Evolutionary conservation across 2,329 filamentous ascomycete genomes (phyloP), one percentile per base, ranked within the genome.

Genomic region (Alternaria solani): DNA sequence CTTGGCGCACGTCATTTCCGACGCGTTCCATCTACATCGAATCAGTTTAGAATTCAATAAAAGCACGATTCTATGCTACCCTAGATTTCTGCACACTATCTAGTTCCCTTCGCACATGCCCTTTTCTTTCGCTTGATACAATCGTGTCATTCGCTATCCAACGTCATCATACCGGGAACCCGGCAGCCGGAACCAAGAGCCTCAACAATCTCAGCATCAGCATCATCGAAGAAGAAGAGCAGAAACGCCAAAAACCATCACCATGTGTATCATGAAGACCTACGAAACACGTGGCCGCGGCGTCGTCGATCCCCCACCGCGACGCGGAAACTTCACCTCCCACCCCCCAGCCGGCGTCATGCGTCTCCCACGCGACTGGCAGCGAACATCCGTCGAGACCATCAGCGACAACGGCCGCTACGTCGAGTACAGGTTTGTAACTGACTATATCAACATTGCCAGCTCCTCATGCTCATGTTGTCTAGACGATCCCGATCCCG

Each of bases 241-340:
- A 44, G 25, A 4, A 16, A 25, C 9, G 39, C 39, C 32, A 25
- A 41, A 9, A 8, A 51, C 14, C 38, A 47, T 28, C 55, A 67
- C 25, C 41, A 78, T 78, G 75, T 78, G 75, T 58, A 68, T 78
- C 52, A 70, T 77, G 65, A 70, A 59, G 26, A 72, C 70, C 4
- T 73, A 71, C 57, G 70, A 71, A 47, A 73, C 73, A 11, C 65
- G 64, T 57, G 64, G 65, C 20, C 66, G 64, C 49, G 63, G 62
- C 55, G 72, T 78, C 46, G 43, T 71, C 44, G 74, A 77, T 44
- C 75, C 75, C 0, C 75, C 75, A 1, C 73, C 70, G 1, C 67
- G 75, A 48, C 62, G 64, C 20, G 75, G 73, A 36, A 72, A 71
- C 58, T 76, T 65, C 61, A 75, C 73, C 1, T 71, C 75, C 3